Base-by-base conservation (phyloP, 495 filamentous ascomycete species). In the Lasiosphaeria miniovina region DNA sequence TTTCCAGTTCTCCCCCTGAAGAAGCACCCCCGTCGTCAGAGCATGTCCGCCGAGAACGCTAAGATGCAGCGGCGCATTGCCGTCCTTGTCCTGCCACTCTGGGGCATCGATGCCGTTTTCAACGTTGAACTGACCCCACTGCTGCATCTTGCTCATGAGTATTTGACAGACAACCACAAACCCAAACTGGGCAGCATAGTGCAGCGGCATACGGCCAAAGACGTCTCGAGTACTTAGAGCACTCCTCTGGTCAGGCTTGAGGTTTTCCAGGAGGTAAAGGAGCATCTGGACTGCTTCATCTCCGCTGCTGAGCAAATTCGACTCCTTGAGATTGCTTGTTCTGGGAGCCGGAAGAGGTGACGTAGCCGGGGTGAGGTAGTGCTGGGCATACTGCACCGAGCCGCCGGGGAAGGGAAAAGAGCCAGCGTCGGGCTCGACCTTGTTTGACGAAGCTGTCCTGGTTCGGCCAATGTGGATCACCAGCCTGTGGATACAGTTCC, bases 121-220 rank as follows among this genome's bases (percentile, higher is more conserved):
- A 34, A 92, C 84, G 66, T 94, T 84, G 66, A 96, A 96, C 64
- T 92, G 86, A 15, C 82, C 84, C 93, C 93, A 98, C 24, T 84
- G 83, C 65, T 90, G 88, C 84, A 98, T 90, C 62, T 88, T 87
- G 51, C 87, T 85, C 70, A 96, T 90, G 56, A 98, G 78, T n/a
- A 91, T 75, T 69, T 94, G 82, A 68, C 91, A 96, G 8, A 97
- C 86, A 50, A 88, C 83, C 32, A 90, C 89, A 65, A 96, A 90
- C 4, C 94, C 94, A 70, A 94, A 96, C 74, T 97, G 91, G 0
- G 94, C 94, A 4, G 91, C 93, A 72, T 98, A 98, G 69, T 98
- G 94, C 34, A 98, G 78, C 33, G 94, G 91, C 38, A 91, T 85
- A 9, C 94, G 90, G 5, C 91, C 92, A 52, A 92, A 89, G 3